These are phyloP conservation scores for Bonia amplexicaulis DNA, from an alignment of 176 grass and related monocot genomes.

Conservation along the genomic window DNA sequence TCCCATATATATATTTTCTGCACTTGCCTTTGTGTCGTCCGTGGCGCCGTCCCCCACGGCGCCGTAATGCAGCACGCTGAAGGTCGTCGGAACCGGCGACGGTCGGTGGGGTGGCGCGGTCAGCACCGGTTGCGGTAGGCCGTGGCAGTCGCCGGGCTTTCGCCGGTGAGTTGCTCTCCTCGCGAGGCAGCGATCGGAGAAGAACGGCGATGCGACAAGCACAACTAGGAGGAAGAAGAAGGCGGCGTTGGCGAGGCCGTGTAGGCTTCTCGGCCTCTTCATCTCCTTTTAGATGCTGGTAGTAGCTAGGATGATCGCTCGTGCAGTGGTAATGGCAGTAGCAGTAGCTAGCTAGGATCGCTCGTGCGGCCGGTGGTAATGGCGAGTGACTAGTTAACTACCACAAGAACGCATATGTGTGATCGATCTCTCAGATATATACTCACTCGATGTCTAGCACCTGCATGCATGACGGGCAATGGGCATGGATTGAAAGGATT, in stretches of 20 bases:
- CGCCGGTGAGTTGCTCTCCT: neutral
- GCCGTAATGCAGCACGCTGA: slow-evolving; percentile 51
- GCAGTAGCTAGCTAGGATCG: too few relatives aligned
- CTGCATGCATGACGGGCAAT: neutral
- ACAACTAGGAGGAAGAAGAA: neutral
- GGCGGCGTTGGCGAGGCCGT: neutral
- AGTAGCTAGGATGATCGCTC: neutral
- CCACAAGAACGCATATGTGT: neutral
- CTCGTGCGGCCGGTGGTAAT: neutral
- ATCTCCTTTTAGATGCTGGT: neutral
- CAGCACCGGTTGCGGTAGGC: neutral
- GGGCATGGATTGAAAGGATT: slow-evolving; percentile 20
- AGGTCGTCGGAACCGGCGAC: neutral
- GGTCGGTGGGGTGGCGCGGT: neutral
- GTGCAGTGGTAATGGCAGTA: neutral
- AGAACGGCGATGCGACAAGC: neutral
- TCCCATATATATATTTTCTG: too few relatives aligned
- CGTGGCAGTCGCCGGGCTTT: neutral
- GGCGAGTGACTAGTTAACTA: neutral
- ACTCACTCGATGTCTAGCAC: neutral
- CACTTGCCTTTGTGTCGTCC: slow-evolving; percentile 56
- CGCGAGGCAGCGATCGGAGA: neutral
- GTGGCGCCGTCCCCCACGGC: slow-evolving; percentile 40
- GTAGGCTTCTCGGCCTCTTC: neutral
- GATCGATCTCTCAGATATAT: too few relatives aligned